Evolutionary conservation across 2,329 filamentous ascomycete genomes (phyloP).

Genomic region (Aspergillus sp.): DNA sequence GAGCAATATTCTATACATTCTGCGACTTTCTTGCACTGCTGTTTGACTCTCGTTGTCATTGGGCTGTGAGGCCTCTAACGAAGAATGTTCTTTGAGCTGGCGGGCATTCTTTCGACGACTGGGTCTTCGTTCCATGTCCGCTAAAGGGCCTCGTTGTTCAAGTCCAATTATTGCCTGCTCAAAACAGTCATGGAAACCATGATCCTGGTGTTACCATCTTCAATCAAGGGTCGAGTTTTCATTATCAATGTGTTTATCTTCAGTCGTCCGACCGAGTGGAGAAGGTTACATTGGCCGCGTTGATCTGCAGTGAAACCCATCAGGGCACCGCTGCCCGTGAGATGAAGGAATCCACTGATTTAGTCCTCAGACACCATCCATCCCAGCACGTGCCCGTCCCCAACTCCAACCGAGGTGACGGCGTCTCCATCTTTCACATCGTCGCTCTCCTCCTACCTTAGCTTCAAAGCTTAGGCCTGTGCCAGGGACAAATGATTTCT

Average conservation of each 20-base stretch:
- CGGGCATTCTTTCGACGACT: constrained; percentile 17
- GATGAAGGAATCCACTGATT: not conserved
- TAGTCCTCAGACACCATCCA: not conserved
- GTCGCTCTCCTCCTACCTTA: not conserved
- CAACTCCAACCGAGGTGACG: not conserved
- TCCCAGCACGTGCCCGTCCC: not conserved
- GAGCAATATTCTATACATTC: constrained; percentile 8
- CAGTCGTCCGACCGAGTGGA: not conserved
- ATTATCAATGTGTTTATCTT: not conserved
- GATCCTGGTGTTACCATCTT: not conserved
- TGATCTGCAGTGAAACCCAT: not conserved
- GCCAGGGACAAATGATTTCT: not conserved
- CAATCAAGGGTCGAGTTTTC: not conserved
- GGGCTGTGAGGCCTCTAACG: too few species aligned
- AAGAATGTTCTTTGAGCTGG: constrained; percentile 3
- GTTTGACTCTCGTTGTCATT: not conserved
- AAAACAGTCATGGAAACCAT: not conserved
- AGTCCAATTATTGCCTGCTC: not conserved
- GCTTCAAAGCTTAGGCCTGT: not conserved
- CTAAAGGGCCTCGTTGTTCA: not conserved
- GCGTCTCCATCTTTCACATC: not conserved
- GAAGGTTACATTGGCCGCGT: not conserved
- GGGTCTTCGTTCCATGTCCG: constrained; percentile 18
- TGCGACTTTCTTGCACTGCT: not conserved
- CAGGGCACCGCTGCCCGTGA: not conserved